phyloP scores from a whole-genome alignment of 371 early-diverging fungal species.

The Saksenaea vasiformis region DNA sequence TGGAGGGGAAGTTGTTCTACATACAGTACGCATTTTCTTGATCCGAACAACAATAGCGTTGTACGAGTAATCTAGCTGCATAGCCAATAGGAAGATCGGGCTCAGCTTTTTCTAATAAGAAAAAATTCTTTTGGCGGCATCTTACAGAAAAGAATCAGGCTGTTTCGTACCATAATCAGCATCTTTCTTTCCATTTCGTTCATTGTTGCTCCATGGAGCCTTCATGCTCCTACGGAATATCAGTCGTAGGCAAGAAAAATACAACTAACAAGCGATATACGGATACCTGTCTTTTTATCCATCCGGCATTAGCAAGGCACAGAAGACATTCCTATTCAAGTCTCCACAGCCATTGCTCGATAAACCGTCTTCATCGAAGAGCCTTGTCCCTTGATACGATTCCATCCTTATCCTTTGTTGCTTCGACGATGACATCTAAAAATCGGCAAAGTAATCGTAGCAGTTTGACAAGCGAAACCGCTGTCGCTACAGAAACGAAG shows the following conservation, averaged over 20 bases:
- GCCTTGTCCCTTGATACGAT: constrained; percentile 15
- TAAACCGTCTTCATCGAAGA: constrained; percentile 3
- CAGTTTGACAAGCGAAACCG: background rate
- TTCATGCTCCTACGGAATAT: background rate
- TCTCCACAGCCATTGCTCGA: background rate
- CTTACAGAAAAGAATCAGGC: background rate
- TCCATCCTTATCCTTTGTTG: constrained; percentile 1
- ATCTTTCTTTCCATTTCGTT: background rate
- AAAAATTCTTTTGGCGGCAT: constrained; percentile 1
- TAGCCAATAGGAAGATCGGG: constrained; percentile 4
- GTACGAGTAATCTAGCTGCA: constrained; percentile 7
- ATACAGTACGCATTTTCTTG: background rate
- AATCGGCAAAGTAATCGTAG: background rate
- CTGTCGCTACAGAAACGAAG: background rate
- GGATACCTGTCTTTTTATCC: constrained; percentile 2
- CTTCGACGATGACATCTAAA: background rate
- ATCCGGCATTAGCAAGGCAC: background rate
- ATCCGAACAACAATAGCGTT: background rate
- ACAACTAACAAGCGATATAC: constrained; percentile 1
- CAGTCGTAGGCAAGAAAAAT: background rate
- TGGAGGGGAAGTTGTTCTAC: background rate
- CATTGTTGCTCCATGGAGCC: background rate
- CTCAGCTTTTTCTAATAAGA: background rate
- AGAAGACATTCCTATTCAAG: constrained; percentile 8
- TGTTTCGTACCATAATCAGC: background rate